Evolutionary conservation across 108 stramenopile species (phyloP), one percentile per base, ranked within the genome.

Genomic region (Skeletonema costatum): DNA sequence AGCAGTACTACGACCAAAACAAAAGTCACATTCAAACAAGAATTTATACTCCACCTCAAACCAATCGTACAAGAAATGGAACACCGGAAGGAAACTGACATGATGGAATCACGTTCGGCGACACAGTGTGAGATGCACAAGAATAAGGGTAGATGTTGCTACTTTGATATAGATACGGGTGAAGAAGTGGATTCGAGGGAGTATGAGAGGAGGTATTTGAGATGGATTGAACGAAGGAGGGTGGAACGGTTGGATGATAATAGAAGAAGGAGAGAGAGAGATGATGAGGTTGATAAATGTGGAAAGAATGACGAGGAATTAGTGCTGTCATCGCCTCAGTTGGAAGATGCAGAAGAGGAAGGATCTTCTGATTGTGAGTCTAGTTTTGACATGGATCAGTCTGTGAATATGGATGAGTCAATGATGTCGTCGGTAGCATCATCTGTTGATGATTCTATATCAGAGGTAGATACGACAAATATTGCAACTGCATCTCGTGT

Each of bases 31-130:
- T 56, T 38, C 19, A 64, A 56, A 56, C 41, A 30, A 30, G 64
- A 75, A 48, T 75, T 81, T 25, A 13, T 81, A 0, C 32, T 51
- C 56, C 51, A 42, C 25, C 64, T 75, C 3, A 69, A 71, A 36
- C 74, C 81, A 6, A 75, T 81, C 29, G 81, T 75, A 2, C 62
- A 35, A 60, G 58, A 21, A 19, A 81, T 81, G 74, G 81, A 81
- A 58, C 17, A 65, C 19, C 68, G 42, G 14, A 81, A 71, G 31
- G 32, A 61, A 59, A 51, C 16, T 3, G 81, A 81, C 21, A 36
- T 39, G 31, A 50, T n/a, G 5, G 70, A 71, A 42, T 29, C 70
- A 32, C 36, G 17, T 13, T 2, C 14, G 3, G 60, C 35, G 5
- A 81, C 80, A 41, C 33, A 53, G 33, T 81, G 80, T 61, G 64